Evolutionary conservation across 495 filamentous ascomycete species (phyloP).

Genomic region (Podospora pseudocomata): DNA sequence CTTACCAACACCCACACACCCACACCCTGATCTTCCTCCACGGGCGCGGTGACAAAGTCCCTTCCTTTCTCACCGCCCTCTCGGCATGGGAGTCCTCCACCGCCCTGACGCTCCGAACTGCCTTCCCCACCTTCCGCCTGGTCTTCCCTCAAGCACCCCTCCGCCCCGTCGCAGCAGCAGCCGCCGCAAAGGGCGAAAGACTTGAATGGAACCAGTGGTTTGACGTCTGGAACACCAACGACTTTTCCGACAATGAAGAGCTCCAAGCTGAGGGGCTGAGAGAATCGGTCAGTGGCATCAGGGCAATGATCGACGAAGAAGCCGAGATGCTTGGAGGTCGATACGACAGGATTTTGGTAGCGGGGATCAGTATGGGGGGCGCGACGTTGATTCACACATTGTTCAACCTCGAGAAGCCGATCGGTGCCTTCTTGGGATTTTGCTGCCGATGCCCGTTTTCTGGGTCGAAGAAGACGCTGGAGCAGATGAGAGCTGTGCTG

Average conservation of each 20-base stretch:
- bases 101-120: constrained; percentile 24
- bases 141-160: constrained; percentile 46
- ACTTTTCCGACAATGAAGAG: constrained; percentile 32
- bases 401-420: constrained; percentile 29
- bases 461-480: constrained; percentile 21
- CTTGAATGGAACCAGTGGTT: constrained; percentile 36
- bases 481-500: constrained; percentile 27
- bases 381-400: constrained; percentile 46
- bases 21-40: constrained; percentile 8
- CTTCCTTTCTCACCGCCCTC: neutral
- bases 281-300: constrained; percentile 25
- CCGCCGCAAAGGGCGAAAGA: neutral
- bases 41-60: constrained; percentile 3
- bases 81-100: neutral
- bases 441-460: constrained; percentile 55
- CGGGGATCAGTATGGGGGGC: constrained; percentile 37
- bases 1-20: constrained; percentile 1
- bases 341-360: constrained; percentile 35
- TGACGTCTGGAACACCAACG: constrained; percentile 36
- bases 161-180: constrained; percentile 7
- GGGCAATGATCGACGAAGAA: constrained; percentile 27
- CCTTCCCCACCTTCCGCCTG: constrained; percentile 32
- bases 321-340: constrained; percentile 22
- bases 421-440: constrained; percentile 52
- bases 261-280: constrained; percentile 31